Base-by-base conservation (phyloP, 768 basidiomycete species). In the Lanmaoa rubissima region DNA sequence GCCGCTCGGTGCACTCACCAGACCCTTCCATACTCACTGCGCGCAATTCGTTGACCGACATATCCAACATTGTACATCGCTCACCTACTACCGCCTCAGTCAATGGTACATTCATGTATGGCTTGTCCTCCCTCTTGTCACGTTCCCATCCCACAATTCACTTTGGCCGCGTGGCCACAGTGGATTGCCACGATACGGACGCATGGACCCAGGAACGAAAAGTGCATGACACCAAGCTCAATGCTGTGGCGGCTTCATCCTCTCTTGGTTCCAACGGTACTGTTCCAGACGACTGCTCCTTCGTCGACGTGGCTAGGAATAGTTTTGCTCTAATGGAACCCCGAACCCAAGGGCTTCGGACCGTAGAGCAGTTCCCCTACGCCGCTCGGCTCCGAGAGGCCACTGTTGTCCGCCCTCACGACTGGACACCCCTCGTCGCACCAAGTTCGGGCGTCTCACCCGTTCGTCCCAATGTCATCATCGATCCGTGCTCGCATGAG, bases 141-240 rank as follows among this genome's bases (percentile, higher is more conserved):
- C 55, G 39, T 51, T 59, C 36, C 28, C 39, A 36, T 46, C 35
- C 52, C 28, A 50, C 48, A 48, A 44, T 51, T 57, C 62, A 65
- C 53, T 11, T 44, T 32, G 17, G 48, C 40, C 61, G 61, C 66
- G 57, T 66, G 70, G 65, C 57, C 34, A 34, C 46, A 36, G 48
- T 42, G 50, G 46, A 47, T 50, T 12, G 51, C 69, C 72, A 72
- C 68, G 70, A 70, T 58, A 61, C 32, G 32, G 57, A 59, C 54
- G 51, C 70, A 56, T 73, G 72, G 59, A 11, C 44, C 13, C 49
- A 38, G 24, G 54, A 58, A 51, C 36, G 41, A 26, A 44, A 53
- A 35, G 42, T 40, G 38, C 60, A 53, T 42, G 59, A 61, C 57
- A 55, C 42, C 21, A 49, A 50, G 44, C 26, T 46, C 42, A 42